Percentiles rank a stretch among this genome's conserved stretches.
These are phyloP conservation scores for Oryza glaberrima DNA, from an alignment of 176 grass and related monocot genomes.

Conservation along the genomic window DNA sequence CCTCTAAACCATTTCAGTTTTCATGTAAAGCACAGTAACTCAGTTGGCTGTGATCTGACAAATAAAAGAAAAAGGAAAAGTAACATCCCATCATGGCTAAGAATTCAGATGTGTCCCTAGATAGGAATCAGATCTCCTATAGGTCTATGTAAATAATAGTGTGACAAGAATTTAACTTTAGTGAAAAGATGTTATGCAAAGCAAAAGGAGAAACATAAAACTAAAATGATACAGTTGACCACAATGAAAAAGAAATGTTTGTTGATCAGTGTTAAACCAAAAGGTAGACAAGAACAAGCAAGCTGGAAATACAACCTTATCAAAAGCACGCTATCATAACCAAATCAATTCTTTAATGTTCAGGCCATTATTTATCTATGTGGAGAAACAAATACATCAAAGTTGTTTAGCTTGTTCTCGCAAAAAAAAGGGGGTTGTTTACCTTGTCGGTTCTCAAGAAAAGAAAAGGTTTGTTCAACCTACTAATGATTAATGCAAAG, in stretches of 20 bases:
- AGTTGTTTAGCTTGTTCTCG: slow-evolving; percentile 9
- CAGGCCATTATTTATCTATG: slow-evolving; percentile 16
- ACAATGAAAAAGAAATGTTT: background rate
- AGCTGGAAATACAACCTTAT: slow-evolving; percentile 9
- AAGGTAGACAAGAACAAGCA: slow-evolving; percentile 21
- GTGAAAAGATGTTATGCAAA: slow-evolving; percentile 23
- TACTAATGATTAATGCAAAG: background rate
- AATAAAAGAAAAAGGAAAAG: slow-evolving; percentile 16
- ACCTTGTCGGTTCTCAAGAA: slow-evolving; percentile 2
- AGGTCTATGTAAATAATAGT: slow-evolving; percentile 4
- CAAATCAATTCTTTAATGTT: slow-evolving; percentile 4
- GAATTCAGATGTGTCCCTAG: background rate
- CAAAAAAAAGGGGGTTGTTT: slow-evolving; percentile 22
- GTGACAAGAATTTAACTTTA: slow-evolving; percentile 7
- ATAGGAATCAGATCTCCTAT: slow-evolving; percentile 36
- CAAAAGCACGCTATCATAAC: slow-evolving; percentile 6
- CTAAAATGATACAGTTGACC: background rate
- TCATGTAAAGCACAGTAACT: slow-evolving; percentile 6
- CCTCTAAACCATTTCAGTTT: background rate
- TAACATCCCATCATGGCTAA: background rate
- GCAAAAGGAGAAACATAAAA: background rate
- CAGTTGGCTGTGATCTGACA: background rate
- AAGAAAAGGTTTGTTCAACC: slow-evolving; percentile 31
- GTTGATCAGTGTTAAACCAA: background rate
- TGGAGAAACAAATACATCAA: background rate